Base-by-base conservation (phyloP, 2,329 filamentous ascomycete genomes). In the Sarocladium kiliense region DNA sequence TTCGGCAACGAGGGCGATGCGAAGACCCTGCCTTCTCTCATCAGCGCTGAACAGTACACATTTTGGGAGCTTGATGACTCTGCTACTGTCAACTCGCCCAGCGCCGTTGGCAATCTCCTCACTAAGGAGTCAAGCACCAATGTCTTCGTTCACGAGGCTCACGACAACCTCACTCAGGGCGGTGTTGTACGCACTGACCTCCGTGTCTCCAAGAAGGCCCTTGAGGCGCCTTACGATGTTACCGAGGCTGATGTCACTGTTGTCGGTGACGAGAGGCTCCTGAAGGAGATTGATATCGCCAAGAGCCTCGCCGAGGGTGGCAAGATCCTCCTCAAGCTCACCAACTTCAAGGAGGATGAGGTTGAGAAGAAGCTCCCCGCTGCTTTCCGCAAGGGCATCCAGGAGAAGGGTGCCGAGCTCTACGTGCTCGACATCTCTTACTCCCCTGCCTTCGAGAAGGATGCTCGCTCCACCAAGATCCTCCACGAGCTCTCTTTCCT, bases 41-140 rank as follows among this genome's bases (percentile, higher is more conserved):
- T 85, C 55, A 76, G 83, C 61, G 84, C 86, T 19, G 81, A 89
- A 69, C 89, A 97, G 71, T 97, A 94, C 75, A 87, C 86, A 12
- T 97, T 99, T 80, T 97, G 92, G 91, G 89, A 97, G 62, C 69
- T 89, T 39, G 93, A 96, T 66, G 81, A 85, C 68, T 91, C 91
- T 26, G 72, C 77, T 1, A 81, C 87, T 53, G 78, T 80, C 53
- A 77, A 77, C 57, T 85, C 90, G 1, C 86, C 91, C 11, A 73
- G 81, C 21, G 81, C 76, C 36, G 67, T 86, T 26, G 79, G 80
- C 59, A 76, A 72, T 56, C 66, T 84, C 12, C 82, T 77, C 77
- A 93, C 86, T 78, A 85, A 87, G 77, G 91, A 81, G 70, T 89
- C 74, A 70, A 88, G 75, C 71, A 79, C 65, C 64, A 84, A 85